phyloP scores from a whole-genome alignment of 257 asterid genomes.

The Capsicum pubescens region DNA sequence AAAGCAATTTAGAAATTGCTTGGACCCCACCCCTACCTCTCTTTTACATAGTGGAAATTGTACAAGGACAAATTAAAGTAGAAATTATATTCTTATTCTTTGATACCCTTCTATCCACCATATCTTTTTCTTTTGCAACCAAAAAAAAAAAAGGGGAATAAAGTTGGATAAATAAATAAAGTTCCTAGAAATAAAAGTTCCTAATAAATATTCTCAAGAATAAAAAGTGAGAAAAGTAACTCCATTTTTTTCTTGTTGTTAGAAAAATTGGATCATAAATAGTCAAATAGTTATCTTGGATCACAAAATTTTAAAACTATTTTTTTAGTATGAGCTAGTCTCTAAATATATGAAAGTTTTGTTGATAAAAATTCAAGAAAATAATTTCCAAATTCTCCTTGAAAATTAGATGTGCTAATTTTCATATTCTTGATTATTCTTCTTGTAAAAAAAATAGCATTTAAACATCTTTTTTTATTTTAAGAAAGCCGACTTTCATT shows the following conservation, averaged over 20 bases:
- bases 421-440: neutral
- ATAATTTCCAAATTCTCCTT: no score
- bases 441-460: neutral
- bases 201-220: conserved; percentile 21
- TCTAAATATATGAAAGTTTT: neutral
- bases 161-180: conserved; percentile 29
- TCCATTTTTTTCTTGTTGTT: neutral
- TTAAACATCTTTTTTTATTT: neutral
- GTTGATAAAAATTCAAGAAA: no score
- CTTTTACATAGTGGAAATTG: conserved; percentile 40
- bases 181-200: neutral
- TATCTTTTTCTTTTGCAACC: conserved; percentile 19
- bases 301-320: neutral
- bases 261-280: neutral
- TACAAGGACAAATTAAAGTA: neutral
- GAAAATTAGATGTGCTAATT: neutral
- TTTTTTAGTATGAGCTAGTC: no score
- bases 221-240: neutral
- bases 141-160: conserved; percentile 25
- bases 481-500: neutral
- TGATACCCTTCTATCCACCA: conserved; percentile 41
- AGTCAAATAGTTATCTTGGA: neutral
- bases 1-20: conserved; percentile 20
- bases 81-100: conserved; percentile 41
- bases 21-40: conserved; percentile 23